Percentiles rank a stretch among this genome's conserved stretches.
Evolutionary conservation across 805 yeast genomes (phyloP).

Genomic region (Lipomyces kockii): DNA sequence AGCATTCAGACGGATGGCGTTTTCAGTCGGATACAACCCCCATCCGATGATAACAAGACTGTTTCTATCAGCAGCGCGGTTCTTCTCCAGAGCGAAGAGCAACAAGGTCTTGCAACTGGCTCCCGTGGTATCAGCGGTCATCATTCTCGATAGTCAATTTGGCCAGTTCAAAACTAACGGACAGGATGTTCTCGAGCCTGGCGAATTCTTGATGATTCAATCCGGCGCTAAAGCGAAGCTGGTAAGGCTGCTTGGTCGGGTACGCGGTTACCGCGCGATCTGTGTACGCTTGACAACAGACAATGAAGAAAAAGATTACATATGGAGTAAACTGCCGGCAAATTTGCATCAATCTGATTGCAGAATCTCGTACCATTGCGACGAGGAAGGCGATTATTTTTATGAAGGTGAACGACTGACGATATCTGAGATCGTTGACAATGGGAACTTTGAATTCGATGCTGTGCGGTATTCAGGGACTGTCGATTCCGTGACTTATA

Average conservation of each 20-base stretch:
- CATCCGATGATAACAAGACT: background rate
- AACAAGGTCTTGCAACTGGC: background rate
- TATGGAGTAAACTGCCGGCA: background rate
- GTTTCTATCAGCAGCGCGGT: background rate
- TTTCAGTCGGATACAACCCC: background rate
- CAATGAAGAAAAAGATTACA: background rate
- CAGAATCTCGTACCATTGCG: background rate
- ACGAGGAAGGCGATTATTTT: background rate
- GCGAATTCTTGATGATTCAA: background rate
- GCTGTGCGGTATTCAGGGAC: background rate
- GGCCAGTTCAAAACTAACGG: conserved; percentile 3
- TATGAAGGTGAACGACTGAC: background rate
- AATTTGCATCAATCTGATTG: background rate
- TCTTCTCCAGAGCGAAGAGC: background rate
- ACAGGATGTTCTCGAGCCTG: background rate
- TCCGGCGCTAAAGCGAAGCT: conserved; percentile 3
- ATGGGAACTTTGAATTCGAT: background rate
- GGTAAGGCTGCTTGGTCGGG: background rate
- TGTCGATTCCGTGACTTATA: background rate
- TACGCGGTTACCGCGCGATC: background rate
- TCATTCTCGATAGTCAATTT: background rate
- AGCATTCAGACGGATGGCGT: background rate
- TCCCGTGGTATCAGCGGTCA: background rate
- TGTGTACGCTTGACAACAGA: background rate
- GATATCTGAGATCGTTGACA: background rate